Evolutionary conservation across 2,329 filamentous ascomycete species (phyloP).

Genomic region (Apiospora arundinis): DNA sequence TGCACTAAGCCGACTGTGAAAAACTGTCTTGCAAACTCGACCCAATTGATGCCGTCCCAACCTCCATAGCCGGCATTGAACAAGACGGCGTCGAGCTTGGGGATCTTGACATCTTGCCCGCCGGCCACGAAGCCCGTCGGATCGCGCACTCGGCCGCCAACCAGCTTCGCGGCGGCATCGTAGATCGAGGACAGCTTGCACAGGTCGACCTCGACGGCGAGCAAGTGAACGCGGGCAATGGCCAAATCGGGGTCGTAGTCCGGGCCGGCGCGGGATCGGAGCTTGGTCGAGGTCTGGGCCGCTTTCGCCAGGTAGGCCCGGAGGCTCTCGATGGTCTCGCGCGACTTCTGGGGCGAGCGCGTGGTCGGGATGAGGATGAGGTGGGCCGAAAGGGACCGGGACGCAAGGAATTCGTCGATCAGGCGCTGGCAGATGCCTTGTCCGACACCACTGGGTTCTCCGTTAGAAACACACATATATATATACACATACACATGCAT

Average conservation of each 20-base stretch:
- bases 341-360: constrained; percentile 75
- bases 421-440: constrained; percentile 83
- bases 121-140: constrained; percentile 43
- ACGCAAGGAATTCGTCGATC: constrained; percentile 85
- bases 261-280: constrained; percentile 46
- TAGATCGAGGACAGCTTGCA: constrained; percentile 62
- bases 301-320: constrained; percentile 64
- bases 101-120: constrained; percentile 56
- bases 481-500: not conserved
- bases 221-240: constrained; percentile 60
- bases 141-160: constrained; percentile 52
- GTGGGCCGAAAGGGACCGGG: constrained; percentile 68
- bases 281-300: constrained; percentile 46
- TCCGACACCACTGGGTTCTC: constrained; percentile 74
- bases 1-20: constrained; percentile 68
- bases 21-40: constrained; percentile 57
- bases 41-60: constrained; percentile 81
- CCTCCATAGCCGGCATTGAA: constrained; percentile 91
- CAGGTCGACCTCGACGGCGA: constrained; percentile 65
- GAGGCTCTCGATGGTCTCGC: constrained; percentile 71
- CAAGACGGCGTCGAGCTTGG: constrained; percentile 78
- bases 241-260: constrained; percentile 49
- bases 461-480: not conserved
- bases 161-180: constrained; percentile 53
- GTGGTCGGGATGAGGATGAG: constrained; percentile 86